Conservation (phyloP, 2,329 filamentous ascomycete genomes). For the Neofusicoccum kwambonambiense region DNA sequence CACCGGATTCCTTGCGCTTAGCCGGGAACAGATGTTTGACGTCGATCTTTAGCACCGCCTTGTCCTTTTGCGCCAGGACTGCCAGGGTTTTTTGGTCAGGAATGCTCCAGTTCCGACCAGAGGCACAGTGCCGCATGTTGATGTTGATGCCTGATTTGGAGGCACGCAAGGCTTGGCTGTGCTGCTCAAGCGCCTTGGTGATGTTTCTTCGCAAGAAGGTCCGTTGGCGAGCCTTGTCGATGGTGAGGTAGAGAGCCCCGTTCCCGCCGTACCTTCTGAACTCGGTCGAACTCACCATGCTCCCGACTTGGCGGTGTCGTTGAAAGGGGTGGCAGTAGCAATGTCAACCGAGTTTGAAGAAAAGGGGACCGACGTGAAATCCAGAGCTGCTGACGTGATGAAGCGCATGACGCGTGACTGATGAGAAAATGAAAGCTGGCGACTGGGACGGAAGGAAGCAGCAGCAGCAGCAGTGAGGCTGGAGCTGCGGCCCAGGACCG, state of each 20-base stretch:
- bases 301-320: constrained; percentile 18
- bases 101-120: constrained; percentile 26
- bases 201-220: constrained; percentile 31
- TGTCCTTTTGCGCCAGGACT: constrained; percentile 13
- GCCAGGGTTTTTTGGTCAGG: constrained; percentile 29
- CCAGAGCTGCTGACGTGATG: neutral
- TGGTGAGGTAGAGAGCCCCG: constrained; percentile 27
- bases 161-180: constrained; percentile 21
- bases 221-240: constrained; percentile 24
- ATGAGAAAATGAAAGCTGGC: neutral
- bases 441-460: neutral
- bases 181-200: constrained; percentile 23
- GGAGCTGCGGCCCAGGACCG: neutral
- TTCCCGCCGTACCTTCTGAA: constrained; percentile 25
- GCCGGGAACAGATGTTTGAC: neutral
- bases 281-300: constrained; percentile 26
- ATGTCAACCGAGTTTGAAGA: neutral
- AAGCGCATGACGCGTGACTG: constrained; percentile 15
- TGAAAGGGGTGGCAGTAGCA: neutral
- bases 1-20: neutral
- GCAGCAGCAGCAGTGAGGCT: neutral
- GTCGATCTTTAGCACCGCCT: constrained; percentile 24
- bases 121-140: neutral
- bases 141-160: neutral
- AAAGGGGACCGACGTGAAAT: neutral